Evolutionary conservation across 441 rosid species (phyloP).

Genomic region (Mallotus repandus): DNA sequence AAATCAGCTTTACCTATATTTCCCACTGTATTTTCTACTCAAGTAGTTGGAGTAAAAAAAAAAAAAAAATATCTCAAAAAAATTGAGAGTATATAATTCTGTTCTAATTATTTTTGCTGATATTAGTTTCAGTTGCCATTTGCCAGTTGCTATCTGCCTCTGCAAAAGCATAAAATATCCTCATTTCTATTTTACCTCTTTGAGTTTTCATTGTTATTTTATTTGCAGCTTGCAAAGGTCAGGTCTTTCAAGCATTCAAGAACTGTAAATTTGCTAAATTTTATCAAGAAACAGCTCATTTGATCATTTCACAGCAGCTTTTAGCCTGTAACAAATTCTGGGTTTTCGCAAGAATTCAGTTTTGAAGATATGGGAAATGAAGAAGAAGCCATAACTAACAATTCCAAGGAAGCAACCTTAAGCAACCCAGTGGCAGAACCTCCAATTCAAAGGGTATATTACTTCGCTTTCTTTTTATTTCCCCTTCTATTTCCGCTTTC

Average conservation of each 20-base stretch:
- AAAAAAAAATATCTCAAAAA: not conserved
- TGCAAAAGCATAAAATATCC: not conserved
- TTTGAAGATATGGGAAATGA: slow-evolving; percentile 38
- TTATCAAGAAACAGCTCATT: not conserved
- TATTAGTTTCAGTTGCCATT: no score
- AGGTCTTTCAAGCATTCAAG: not conserved
- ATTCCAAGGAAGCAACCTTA: slow-evolving; percentile 23
- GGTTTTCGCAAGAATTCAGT: slow-evolving; percentile 19
- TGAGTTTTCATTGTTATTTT: no score
- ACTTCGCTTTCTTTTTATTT: not conserved
- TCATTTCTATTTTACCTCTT: not conserved
- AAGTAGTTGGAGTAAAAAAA: not conserved
- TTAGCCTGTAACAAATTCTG: slow-evolving; percentile 7
- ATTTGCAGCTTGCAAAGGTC: not conserved
- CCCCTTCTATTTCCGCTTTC: not conserved
- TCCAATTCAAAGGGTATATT: slow-evolving; percentile 33
- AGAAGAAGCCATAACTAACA: slow-evolving; percentile 20
- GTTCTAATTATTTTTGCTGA: no score
- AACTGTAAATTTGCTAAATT: not conserved
- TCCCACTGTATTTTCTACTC: not conserved
- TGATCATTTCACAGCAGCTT: not conserved
- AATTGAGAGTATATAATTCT: no score
- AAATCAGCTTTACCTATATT: not conserved
- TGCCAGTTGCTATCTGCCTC: not conserved
- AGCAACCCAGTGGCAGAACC: slow-evolving; percentile 24